These are phyloP conservation scores for Avena atlantica DNA, from an alignment of 176 grass and related monocot species.

Conservation along the genomic window DNA sequence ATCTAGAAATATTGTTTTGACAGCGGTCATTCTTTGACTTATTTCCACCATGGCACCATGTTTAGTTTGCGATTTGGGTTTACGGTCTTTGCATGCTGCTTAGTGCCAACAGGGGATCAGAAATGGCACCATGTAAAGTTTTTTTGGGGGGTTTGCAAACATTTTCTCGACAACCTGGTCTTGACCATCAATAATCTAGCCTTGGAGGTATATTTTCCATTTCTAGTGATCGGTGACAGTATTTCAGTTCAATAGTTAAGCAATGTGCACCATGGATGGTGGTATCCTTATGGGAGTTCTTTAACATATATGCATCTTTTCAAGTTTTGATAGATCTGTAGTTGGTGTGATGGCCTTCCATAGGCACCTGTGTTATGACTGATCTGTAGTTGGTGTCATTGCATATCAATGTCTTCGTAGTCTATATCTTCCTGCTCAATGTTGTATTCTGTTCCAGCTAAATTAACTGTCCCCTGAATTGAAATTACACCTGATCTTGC, in stretches of 20 bases:
- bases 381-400: too few relatives aligned
- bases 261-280: conserved; percentile 8
- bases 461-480: conserved; percentile 24
- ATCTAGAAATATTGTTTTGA: conserved; percentile 4
- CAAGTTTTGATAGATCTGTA: not conserved
- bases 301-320: conserved; percentile 7
- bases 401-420: not conserved
- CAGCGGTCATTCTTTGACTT: not conserved
- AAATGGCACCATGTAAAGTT: not conserved
- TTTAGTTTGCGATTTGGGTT: conserved; percentile 5
- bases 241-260: conserved; percentile 3
- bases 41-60: not conserved
- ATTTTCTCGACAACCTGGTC: conserved; percentile 5
- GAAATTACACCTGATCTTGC: conserved; percentile 39
- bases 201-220: conserved; percentile 8
- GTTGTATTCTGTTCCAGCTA: not conserved
- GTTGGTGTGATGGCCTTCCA: not conserved
- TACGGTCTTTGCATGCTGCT: not conserved
- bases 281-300: conserved; percentile 3
- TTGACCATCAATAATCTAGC: conserved; percentile 5
- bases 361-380: not conserved
- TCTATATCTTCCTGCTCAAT: not conserved
- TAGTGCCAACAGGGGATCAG: conserved; percentile 19
- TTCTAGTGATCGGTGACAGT: not conserved
- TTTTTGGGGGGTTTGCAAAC: not conserved